phyloP scores from a whole-genome alignment of 176 grass and related monocot genomes.

The Chloris gayana region DNA sequence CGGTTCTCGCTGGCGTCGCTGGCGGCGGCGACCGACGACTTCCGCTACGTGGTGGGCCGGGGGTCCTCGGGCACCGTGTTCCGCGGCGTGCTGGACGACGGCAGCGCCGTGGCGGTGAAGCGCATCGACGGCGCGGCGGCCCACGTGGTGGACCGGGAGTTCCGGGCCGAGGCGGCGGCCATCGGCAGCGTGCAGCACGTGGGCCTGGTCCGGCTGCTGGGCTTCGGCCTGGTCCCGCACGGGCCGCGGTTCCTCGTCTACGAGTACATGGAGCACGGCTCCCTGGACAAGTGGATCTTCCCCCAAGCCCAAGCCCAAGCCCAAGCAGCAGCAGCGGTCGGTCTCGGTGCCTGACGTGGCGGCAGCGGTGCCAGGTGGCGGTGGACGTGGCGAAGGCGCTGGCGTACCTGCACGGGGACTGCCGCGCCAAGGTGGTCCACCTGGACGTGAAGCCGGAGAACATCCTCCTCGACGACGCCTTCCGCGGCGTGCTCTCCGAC shows the following conservation, averaged over 20 bases:
- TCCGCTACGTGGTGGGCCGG: slow-evolving; percentile 49
- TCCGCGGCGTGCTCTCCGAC: slow-evolving; percentile 54
- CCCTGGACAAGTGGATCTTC: slow-evolving; percentile 64
- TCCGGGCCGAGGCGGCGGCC: slow-evolving; percentile 55
- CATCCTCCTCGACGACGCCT: slow-evolving; percentile 65
- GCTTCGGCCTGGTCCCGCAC: slow-evolving; percentile 52
- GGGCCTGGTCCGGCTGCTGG: slow-evolving; percentile 55
- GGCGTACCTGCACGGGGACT: slow-evolving; percentile 70
- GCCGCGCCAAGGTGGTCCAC: slow-evolving; percentile 67
- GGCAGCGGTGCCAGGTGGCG: slow-evolving; percentile 48
- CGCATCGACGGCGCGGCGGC: slow-evolving; percentile 35
- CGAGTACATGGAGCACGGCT: slow-evolving; percentile 57
- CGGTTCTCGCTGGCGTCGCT: slow-evolving; percentile 50
- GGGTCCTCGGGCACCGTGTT: slow-evolving; percentile 71
- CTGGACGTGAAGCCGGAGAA: slow-evolving; percentile 89
- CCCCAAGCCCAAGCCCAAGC: neutral
- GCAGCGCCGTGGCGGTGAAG: slow-evolving; percentile 68
- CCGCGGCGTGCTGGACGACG: slow-evolving; percentile 70
- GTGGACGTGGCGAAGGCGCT: slow-evolving; percentile 67
- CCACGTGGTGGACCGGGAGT: slow-evolving; percentile 55
- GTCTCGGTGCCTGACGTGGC: slow-evolving; percentile 37
- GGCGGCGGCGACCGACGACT: slow-evolving; percentile 56
- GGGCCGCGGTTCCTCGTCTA: slow-evolving; percentile 57
- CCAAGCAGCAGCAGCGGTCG: too few species aligned
- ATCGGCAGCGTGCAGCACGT: slow-evolving; percentile 68